phyloP scores from a whole-genome alignment of 164 flowering plant genomes.

The Saururus chinensis region DNA sequence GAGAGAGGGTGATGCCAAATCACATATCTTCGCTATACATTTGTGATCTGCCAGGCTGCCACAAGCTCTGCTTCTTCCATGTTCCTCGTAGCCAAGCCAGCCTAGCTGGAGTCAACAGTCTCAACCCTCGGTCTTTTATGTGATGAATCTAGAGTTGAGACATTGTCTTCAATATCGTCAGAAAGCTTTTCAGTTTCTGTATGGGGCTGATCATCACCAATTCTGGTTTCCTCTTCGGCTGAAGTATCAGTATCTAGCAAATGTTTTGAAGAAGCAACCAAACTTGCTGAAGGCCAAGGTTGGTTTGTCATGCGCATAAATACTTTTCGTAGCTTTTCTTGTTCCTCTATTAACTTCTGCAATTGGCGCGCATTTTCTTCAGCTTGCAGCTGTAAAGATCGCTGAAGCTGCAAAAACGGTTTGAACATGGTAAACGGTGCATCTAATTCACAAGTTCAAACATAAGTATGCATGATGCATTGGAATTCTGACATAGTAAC shows the following conservation, averaged over 20 bases:
- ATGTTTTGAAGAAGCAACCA: background rate
- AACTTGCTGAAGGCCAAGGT: conserved; percentile 1
- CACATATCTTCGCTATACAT: too few relatives aligned
- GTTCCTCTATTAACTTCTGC: conserved; percentile 10
- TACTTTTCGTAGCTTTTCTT: conserved; percentile 7
- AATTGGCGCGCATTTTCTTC: conserved; percentile 14
- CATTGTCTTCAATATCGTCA: background rate
- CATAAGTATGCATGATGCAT: background rate
- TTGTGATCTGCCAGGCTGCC: too few relatives aligned
- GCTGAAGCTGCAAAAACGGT: conserved; percentile 6
- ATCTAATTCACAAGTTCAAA: background rate
- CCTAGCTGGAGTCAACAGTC: background rate
- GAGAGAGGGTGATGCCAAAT: background rate
- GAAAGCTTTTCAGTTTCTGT: background rate
- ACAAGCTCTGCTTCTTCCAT: background rate
- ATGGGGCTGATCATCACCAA: background rate
- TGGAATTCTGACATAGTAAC: background rate
- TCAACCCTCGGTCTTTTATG: background rate
- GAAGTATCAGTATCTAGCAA: background rate
- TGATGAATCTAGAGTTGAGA: background rate
- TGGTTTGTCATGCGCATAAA: conserved; percentile 6
- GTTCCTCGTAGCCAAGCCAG: background rate
- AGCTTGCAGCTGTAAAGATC: conserved; percentile 9
- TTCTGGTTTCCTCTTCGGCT: background rate
- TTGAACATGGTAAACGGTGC: background rate